Conservation (phyloP, 2,329 filamentous ascomycete species). For the Calonectria ilicicola region DNA sequence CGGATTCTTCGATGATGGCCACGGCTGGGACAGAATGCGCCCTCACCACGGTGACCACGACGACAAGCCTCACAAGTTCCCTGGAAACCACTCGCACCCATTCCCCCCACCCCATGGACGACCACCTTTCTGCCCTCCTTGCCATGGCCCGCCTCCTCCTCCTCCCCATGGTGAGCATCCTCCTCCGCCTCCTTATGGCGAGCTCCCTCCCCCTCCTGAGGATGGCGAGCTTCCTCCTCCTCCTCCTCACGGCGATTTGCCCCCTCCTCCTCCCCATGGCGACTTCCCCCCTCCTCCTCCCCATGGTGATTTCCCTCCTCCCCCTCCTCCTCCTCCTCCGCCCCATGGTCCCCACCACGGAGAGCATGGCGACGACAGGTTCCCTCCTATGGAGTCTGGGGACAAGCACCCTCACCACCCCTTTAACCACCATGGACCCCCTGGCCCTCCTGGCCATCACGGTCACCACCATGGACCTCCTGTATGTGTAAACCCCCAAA, state of each 20-base stretch:
- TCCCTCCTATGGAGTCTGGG: constrained; percentile 39
- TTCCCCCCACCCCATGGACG: constrained; percentile 3
- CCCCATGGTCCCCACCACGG: constrained; percentile 42
- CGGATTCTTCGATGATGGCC: constrained; percentile 25
- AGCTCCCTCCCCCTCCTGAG: constrained; percentile 12
- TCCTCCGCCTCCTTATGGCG: constrained; percentile 15
- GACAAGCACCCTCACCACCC: constrained; percentile 24
- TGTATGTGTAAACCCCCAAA: constrained; percentile 26
- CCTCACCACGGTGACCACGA: constrained; percentile 8
- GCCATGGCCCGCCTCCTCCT: constrained; percentile 4
- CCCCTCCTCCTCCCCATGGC: constrained; percentile 11
- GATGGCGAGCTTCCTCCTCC: constrained; percentile 3
- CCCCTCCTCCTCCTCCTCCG: constrained; percentile 32
- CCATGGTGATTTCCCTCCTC: constrained; percentile 8
- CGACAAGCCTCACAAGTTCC: constrained; percentile 7
- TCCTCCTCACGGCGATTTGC: constrained; percentile 14
- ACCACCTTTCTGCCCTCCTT: constrained; percentile 20
- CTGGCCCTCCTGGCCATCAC: constrained; percentile 19
- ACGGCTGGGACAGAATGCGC: not conserved
- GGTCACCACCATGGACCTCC: constrained; percentile 26
- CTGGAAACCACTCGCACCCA: constrained; percentile 21
- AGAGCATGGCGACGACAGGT: constrained; percentile 14
- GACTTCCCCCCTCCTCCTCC: constrained; percentile 24
- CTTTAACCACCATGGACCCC: constrained; percentile 34
- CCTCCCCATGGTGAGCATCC: constrained; percentile 26